These are phyloP conservation scores for Nevesoporus exiguus DNA, from an alignment of 768 basidiomycete species.

Conservation along the genomic window DNA sequence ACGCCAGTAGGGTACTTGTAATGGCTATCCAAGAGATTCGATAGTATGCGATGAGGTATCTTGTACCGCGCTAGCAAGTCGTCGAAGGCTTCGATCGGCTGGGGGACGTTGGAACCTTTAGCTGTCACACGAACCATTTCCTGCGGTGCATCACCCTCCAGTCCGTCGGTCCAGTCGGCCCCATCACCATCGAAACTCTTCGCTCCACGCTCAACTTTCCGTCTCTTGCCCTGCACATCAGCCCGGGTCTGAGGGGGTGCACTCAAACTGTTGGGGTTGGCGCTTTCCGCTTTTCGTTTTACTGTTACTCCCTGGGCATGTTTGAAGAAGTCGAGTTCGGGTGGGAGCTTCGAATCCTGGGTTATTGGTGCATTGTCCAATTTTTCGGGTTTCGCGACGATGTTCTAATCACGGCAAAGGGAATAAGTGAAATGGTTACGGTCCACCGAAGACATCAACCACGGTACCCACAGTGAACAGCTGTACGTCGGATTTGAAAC, in stretches of 20 bases:
- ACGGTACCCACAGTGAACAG: slow-evolving; percentile 69
- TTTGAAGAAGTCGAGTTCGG: slow-evolving; percentile 90
- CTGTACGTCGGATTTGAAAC: slow-evolving; percentile 64
- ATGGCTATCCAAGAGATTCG: slow-evolving; percentile 59
- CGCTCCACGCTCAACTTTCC: slow-evolving; percentile 26
- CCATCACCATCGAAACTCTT: slow-evolving; percentile 18
- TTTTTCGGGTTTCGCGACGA: slow-evolving; percentile 21
- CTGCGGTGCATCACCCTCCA: slow-evolving; percentile 22
- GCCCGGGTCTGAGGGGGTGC: slow-evolving; percentile 6
- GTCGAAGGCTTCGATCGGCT: slow-evolving; percentile 54
- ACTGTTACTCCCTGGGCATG: slow-evolving; percentile 57
- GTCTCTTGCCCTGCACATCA: slow-evolving; percentile 25
- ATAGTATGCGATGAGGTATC: slow-evolving; percentile 55
- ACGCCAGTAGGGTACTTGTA: slow-evolving; percentile 75
- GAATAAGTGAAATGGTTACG: background rate
- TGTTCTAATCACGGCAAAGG: slow-evolving; percentile 21
- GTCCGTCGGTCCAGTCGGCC: slow-evolving; percentile 23
- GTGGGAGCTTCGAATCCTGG: slow-evolving; percentile 55
- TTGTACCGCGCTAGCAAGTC: slow-evolving; percentile 55
- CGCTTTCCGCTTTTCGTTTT: slow-evolving; percentile 47
- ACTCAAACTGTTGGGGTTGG: slow-evolving; percentile 12
- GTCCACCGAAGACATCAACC: background rate
- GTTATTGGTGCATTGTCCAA: slow-evolving; percentile 20
- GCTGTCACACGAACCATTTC: slow-evolving; percentile 63
- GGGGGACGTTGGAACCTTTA: slow-evolving; percentile 71